Evolutionary conservation across 805 yeast species (phyloP), one percentile per base, ranked within the genome.

Genomic region (Grigorovia humatica): DNA sequence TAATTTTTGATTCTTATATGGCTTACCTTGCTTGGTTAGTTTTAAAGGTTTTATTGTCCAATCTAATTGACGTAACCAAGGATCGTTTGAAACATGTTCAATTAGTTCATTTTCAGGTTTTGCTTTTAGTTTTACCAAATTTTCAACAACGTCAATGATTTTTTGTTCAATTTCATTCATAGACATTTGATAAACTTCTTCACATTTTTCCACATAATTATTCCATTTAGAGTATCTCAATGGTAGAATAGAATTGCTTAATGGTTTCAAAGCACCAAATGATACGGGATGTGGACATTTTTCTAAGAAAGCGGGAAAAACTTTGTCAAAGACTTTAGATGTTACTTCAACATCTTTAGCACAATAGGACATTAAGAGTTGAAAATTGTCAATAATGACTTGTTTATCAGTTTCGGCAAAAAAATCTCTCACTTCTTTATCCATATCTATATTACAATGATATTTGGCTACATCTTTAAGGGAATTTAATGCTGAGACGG

Each of bases 271-370:
- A 1, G 96, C 96, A 0, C 93, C 90, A 70, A 90, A 85, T 15
- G 95, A 86, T 1, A 91, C 95, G 0, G 99, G 97, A 67, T 93
- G 99, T 0, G 99, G 96, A 45, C 90, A 81, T 48, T 80, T 76
- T 35, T 71, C 60, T 29, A 77, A 65, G 61, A 87, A 93, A 40
- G 71, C 69, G 1, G 96, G 96, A 35, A 82, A 79, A 0, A 89
- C 78, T 53, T 79, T 79, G 52, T 75, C 71, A 56, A 83, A 82
- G 2, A 91, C 88, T 53, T 70, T 70, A 59, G 76, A 83, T 0
- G 99, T 93, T 1, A 83, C 82, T 8, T 71, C 70, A 0, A 89
- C 96, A 70, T 93, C 99, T 5, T 67, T 69, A 0, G 96, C 88
- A 74, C 99, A 95, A 70, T 95, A 93, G 42, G 69, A 66, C 72